Evolutionary conservation across 495 filamentous ascomycete genomes (phyloP).

Genomic region (Aspergillus heteromorphus): DNA sequence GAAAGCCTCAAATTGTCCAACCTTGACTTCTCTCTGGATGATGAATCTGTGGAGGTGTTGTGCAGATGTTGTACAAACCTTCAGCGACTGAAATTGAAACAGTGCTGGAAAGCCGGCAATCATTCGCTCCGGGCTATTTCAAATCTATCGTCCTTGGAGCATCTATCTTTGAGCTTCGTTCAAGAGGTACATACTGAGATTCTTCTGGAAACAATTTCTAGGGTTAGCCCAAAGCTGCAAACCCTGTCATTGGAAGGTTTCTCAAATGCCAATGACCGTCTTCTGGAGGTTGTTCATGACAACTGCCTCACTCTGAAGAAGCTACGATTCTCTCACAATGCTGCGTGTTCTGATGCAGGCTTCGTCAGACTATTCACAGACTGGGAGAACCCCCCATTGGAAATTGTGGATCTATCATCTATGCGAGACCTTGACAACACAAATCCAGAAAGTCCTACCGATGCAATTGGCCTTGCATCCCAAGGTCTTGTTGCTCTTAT

Average conservation of each 20-base stretch:
- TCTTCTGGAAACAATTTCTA: conserved; percentile 54
- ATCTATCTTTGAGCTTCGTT: conserved; percentile 64
- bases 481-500: conserved; percentile 73
- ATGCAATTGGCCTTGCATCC: conserved; percentile 63
- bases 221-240: conserved; percentile 54
- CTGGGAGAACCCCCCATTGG: conserved; percentile 68
- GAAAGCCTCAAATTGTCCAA: conserved; percentile 62
- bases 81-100: conserved; percentile 64
- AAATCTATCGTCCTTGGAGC: conserved; percentile 53
- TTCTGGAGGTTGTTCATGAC: conserved; percentile 61
- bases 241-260: conserved; percentile 70
- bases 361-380: conserved; percentile 63
- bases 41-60: conserved; percentile 53
- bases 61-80: conserved; percentile 59
- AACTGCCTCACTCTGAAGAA: conserved; percentile 65
- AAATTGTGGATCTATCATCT: conserved; percentile 64
- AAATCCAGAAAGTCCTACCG: conserved; percentile 53
- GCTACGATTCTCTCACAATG: conserved; percentile 70
- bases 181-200: conserved; percentile 47
- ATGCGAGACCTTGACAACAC: conserved; percentile 68
- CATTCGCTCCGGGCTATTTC: conserved; percentile 48
- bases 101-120: conserved; percentile 48
- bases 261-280: conserved; percentile 49
- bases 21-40: conserved; percentile 68
- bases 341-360: conserved; percentile 65